Evolutionary conservation across 768 basidiomycete genomes (phyloP).

Genomic region (Pholiota conissans): DNA sequence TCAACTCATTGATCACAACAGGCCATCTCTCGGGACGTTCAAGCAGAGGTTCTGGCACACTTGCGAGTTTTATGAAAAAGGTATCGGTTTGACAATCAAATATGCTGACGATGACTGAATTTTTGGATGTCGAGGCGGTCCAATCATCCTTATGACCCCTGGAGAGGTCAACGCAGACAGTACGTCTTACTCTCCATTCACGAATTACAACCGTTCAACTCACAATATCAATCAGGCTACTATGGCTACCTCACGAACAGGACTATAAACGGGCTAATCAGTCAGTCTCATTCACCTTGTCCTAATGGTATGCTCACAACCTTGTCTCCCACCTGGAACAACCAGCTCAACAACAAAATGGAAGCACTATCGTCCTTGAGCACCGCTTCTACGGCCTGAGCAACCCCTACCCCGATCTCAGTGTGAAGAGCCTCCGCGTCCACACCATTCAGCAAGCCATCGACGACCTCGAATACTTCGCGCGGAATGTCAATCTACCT

Average conservation of each 20-base stretch:
- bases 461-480: conserved; percentile 69
- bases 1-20: conserved; percentile 51
- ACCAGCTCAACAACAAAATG: conserved; percentile 58
- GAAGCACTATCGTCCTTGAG: conserved; percentile 61
- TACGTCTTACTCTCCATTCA: conserved; percentile 17
- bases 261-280: conserved; percentile 60
- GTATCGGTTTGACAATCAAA: conserved; percentile 24
- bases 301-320: too few relatives aligned
- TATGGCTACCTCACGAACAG: conserved; percentile 57
- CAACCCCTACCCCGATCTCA: conserved; percentile 63
- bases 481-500: conserved; percentile 60
- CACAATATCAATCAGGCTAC: conserved; percentile 30
- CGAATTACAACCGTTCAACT: not conserved
- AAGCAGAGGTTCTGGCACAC: conserved; percentile 72
- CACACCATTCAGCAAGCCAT: conserved; percentile 74
- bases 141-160: conserved; percentile 63
- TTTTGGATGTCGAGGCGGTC: conserved; percentile 40
- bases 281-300: conserved; percentile 11
- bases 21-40: conserved; percentile 63
- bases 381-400: conserved; percentile 75
- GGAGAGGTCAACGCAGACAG: conserved; percentile 60
- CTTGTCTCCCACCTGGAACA: not conserved
- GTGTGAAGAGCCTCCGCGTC: conserved; percentile 49
- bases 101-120: not conserved
- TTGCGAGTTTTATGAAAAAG: conserved; percentile 61